Conservation (phyloP, 78 protist genomes). For the Monosiga brevicollis region DNA sequence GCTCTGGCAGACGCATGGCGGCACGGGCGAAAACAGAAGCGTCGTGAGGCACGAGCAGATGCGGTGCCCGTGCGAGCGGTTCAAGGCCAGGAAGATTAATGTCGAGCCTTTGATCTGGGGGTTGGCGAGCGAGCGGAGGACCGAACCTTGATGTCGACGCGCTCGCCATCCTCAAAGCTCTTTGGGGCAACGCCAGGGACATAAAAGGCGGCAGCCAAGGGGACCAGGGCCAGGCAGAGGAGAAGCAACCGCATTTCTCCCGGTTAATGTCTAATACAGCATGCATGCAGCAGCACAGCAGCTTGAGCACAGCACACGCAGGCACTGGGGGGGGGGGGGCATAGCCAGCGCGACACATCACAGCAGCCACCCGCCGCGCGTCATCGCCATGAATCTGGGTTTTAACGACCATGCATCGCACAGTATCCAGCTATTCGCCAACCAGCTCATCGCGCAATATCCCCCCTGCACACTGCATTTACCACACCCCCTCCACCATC, state of each 20-base stretch:
- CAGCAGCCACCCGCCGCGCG: too few species aligned
- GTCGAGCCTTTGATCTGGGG: slow-evolving; percentile 45
- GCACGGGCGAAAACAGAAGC: too few species aligned
- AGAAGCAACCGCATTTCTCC: neutral
- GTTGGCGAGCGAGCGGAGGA: slow-evolving; percentile 12
- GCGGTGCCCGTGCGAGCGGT: too few species aligned
- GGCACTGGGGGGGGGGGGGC: neutral
- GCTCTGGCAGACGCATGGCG: neutral
- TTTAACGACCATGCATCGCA: neutral
- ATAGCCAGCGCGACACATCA: too few species aligned
- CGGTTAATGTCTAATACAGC: neutral
- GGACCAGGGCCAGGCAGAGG: neutral
- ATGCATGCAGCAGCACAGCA: neutral
- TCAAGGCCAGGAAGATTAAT: neutral
- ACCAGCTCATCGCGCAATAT: too few species aligned
- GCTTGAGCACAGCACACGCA: neutral
- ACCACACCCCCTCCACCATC: too few species aligned
- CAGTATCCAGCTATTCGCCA: neutral
- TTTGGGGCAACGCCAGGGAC: slow-evolving; percentile 53
- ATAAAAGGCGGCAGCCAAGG: slow-evolving; percentile 6
- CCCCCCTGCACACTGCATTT: too few species aligned
- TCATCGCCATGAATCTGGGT: too few species aligned
- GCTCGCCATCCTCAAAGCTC: slow-evolving; percentile 18
- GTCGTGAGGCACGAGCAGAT: too few species aligned
- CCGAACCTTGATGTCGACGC: neutral